Conservation (phyloP, 306 rosid species). For the Carpinus fangiana region DNA sequence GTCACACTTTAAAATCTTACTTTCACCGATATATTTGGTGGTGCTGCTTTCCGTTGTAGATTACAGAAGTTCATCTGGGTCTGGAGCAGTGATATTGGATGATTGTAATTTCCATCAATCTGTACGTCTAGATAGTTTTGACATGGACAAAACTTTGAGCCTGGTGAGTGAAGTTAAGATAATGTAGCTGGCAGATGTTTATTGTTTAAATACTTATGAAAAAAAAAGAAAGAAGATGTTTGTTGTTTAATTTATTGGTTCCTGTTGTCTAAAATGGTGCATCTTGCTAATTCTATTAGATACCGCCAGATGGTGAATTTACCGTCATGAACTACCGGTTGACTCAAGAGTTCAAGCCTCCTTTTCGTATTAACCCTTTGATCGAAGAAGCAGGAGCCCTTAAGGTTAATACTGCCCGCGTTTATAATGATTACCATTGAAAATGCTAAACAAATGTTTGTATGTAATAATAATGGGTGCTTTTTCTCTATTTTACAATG, state of each 20-base stretch:
- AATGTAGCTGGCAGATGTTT: not conserved
- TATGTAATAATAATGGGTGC: not conserved
- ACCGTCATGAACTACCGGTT: slow-evolving; percentile 88
- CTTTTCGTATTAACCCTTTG: slow-evolving; percentile 73
- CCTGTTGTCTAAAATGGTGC: slow-evolving; percentile 21
- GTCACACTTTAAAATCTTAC: slow-evolving; percentile 16
- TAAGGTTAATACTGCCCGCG: slow-evolving; percentile 48
- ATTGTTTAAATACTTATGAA: not conserved
- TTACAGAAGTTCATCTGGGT: slow-evolving; percentile 64
- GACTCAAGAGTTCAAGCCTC: slow-evolving; percentile 86
- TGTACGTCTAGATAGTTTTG: slow-evolving; percentile 80
- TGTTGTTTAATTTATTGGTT: not conserved
- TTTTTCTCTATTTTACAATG: not conserved
- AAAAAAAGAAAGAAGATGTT: not conserved
- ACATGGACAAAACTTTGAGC: slow-evolving; percentile 64
- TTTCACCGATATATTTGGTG: slow-evolving; percentile 25
- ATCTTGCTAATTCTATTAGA: slow-evolving; percentile 40
- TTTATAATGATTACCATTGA: not conserved
- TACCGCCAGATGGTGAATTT: slow-evolving; percentile 85
- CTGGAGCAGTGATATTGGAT: slow-evolving; percentile 73
- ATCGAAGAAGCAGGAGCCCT: slow-evolving; percentile 72
- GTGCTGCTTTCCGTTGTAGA: slow-evolving; percentile 45
- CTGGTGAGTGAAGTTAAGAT: slow-evolving; percentile 50
- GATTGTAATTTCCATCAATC: slow-evolving; percentile 94
- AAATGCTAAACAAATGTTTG: not conserved